Evolutionary conservation across 106 monocot species (phyloP).

Genomic region (Triglochin maritima): DNA sequence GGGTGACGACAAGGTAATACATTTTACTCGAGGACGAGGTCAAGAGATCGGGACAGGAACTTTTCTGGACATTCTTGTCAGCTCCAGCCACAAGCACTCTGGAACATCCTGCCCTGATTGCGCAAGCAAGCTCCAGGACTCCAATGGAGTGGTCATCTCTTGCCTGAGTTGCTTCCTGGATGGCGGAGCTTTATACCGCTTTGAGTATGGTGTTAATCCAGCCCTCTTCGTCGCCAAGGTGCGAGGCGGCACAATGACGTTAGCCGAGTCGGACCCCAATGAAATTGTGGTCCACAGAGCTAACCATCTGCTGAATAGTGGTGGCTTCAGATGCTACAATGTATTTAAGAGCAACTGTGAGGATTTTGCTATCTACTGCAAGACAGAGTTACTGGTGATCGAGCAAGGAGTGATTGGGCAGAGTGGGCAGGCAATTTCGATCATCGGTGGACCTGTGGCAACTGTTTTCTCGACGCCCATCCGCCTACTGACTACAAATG

Average conservation of each 20-base stretch:
- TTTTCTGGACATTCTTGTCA: conserved; percentile 37
- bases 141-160: conserved; percentile 51
- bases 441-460: conserved; percentile 58
- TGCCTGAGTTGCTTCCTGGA: conserved; percentile 67
- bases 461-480: conserved; percentile 57
- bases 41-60: conserved; percentile 80
- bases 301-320: conserved; percentile 23
- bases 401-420: conserved; percentile 64
- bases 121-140: conserved; percentile 4
- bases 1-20: conserved; percentile 61
- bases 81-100: conserved; percentile 26
- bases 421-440: conserved; percentile 72
- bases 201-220: conserved; percentile 50
- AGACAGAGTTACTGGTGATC: conserved; percentile 50
- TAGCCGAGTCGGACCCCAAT: conserved; percentile 36
- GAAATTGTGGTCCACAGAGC: conserved; percentile 48
- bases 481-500: conserved; percentile 42
- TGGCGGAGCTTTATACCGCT: conserved; percentile 56
- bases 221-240: conserved; percentile 76
- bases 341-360: conserved; percentile 83
- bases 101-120: conserved; percentile 15
- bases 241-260: conserved; percentile 67
- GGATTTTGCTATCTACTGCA: conserved; percentile 87
- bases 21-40: conserved; percentile 56
- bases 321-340: conserved; percentile 72